phyloP scores from a whole-genome alignment of 2,329 filamentous ascomycete species.

The Reticulascus tulasneorum region DNA sequence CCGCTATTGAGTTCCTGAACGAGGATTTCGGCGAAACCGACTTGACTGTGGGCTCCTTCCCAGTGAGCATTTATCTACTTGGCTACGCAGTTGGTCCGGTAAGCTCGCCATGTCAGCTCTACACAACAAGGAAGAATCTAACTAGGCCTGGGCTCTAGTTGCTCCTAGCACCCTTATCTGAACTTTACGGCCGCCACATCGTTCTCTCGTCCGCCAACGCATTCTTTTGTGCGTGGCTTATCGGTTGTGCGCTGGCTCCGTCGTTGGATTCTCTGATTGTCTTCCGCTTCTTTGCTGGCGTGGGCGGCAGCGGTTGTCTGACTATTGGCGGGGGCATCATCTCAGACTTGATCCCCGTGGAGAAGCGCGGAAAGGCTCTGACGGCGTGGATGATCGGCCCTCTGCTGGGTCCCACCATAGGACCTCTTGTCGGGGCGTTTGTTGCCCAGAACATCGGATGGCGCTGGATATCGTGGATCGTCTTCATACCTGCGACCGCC shows the following conservation, averaged over 20 bases:
- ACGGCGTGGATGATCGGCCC: slow-evolving; percentile 44
- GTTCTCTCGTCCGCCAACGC: slow-evolving; percentile 54
- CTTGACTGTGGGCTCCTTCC: slow-evolving; percentile 43
- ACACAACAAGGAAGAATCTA: too few species aligned
- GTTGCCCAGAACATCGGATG: slow-evolving; percentile 45
- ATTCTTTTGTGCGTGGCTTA: slow-evolving; percentile 58
- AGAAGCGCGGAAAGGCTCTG: slow-evolving; percentile 43
- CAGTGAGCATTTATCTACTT: slow-evolving; percentile 59
- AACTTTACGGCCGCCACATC: slow-evolving; percentile 60
- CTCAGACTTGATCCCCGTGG: slow-evolving; percentile 47
- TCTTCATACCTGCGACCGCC: slow-evolving; percentile 39
- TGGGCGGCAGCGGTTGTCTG: slow-evolving; percentile 53
- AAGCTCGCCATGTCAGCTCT: too few species aligned
- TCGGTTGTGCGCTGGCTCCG: slow-evolving; percentile 60
- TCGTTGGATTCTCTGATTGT: slow-evolving; percentile 49
- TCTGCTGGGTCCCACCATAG: slow-evolving; percentile 39
- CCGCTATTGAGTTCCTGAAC: slow-evolving; percentile 40
- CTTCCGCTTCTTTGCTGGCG: slow-evolving; percentile 56
- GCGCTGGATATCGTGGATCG: slow-evolving; percentile 51
- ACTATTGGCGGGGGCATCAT: slow-evolving; percentile 53
- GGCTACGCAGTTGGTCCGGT: slow-evolving; percentile 56
- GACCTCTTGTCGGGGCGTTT: slow-evolving; percentile 46
- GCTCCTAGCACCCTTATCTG: slow-evolving; percentile 54
- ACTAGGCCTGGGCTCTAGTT: too few species aligned
- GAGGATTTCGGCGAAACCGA: slow-evolving; percentile 40